Percentiles rank a stretch among this genome's conserved stretches.
Evolutionary conservation across 768 basidiomycete species (phyloP).

Genomic region (Rhodosporidiobolus odoratus): DNA sequence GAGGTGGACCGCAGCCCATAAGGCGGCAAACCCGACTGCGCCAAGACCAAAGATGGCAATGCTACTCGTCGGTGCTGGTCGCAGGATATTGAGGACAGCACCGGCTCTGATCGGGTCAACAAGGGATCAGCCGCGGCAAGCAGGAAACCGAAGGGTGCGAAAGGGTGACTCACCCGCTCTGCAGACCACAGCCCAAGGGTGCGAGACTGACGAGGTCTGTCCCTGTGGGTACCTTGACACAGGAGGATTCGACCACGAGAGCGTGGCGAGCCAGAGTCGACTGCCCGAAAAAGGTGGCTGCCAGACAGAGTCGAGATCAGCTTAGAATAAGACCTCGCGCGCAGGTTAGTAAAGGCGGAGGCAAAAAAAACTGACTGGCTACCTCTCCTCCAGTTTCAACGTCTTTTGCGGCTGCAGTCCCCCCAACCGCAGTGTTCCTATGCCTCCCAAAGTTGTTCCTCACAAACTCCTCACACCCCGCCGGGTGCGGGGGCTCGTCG

Average conservation of each 20-base stretch:
- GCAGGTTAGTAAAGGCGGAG: no score
- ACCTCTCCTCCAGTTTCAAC: slow-evolving; percentile 2
- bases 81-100: slow-evolving; percentile 34
- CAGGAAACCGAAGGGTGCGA: not conserved
- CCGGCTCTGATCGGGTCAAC: slow-evolving; percentile 17
- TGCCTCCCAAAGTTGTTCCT: slow-evolving; percentile 33
- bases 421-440: not conserved
- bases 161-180: slow-evolving; percentile 26
- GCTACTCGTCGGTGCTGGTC: not conserved
- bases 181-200: slow-evolving; percentile 40
- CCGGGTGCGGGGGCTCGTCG: not conserved
- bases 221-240: slow-evolving; percentile 22
- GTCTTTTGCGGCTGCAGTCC: not conserved
- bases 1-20: slow-evolving; percentile 35
- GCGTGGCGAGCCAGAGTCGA: slow-evolving; percentile 36
- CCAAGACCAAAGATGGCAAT: slow-evolving; percentile 39
- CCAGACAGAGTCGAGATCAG: no score
- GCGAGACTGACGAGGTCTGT: slow-evolving; percentile 28
- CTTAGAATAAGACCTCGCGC: no score
- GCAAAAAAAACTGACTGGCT: not conserved
- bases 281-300: slow-evolving; percentile 43
- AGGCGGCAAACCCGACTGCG: slow-evolving; percentile 39
- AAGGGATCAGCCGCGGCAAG: not conserved
- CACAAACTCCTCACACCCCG: slow-evolving; percentile 2
- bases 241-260: slow-evolving; percentile 33